Percentiles rank a stretch among this genome's conserved stretches.
phyloP scores from a whole-genome alignment of 2,329 filamentous ascomycete species.

The Pseudopyricularia cyperi region DNA sequence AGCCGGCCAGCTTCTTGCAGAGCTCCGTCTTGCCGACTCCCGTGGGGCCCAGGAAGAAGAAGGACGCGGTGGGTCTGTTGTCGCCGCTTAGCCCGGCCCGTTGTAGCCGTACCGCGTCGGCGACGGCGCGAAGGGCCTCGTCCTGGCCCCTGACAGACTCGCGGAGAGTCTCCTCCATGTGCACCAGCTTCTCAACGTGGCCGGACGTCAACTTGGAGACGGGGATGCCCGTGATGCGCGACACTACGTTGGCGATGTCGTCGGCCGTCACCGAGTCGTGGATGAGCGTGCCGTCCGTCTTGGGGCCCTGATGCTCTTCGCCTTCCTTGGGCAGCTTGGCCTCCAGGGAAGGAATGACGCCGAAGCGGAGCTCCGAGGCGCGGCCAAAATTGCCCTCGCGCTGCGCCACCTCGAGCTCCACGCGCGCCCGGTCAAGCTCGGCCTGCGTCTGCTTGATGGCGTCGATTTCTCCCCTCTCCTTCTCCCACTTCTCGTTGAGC shows the following conservation, averaged over 20 bases:
- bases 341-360: conserved; percentile 72
- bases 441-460: conserved; percentile 77
- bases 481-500: conserved; percentile 78
- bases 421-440: conserved; percentile 71
- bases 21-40: conserved; percentile 96
- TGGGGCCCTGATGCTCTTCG: conserved; percentile 24
- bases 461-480: conserved; percentile 75
- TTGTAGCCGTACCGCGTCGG: conserved; percentile 88
- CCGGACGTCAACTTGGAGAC: conserved; percentile 85
- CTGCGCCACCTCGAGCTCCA: conserved; percentile 80
- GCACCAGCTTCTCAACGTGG: conserved; percentile 85
- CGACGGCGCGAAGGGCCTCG: conserved; percentile 80
- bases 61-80: conserved; percentile 81
- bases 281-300: conserved; percentile 47
- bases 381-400: conserved; percentile 77
- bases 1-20: conserved; percentile 88
- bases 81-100: conserved; percentile 84
- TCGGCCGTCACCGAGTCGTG: conserved; percentile 93
- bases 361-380: conserved; percentile 84
- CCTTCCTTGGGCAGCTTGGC: conserved; percentile 67
- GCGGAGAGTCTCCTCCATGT: conserved; percentile 85
- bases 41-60: conserved; percentile 96
- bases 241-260: conserved; percentile 87
- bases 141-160: conserved; percentile 85
- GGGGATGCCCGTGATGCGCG: conserved; percentile 82